Base-by-base conservation (phyloP, 192 early-diverging fungal genomes). In the Backusella psychrophila region DNA sequence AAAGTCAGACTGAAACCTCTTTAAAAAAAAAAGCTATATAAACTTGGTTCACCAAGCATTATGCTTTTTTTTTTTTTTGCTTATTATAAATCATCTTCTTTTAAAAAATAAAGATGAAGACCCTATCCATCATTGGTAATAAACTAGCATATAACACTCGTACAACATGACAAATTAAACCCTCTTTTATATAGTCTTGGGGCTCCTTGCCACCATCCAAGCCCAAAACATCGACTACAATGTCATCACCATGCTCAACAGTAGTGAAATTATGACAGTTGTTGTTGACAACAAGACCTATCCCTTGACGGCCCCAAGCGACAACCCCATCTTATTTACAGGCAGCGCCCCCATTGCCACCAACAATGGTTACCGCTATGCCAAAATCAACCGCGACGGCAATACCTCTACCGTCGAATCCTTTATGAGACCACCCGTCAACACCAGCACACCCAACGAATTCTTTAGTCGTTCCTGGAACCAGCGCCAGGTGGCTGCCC, bases 401-500 rank as follows among this genome's bases (percentile, higher is more conserved):
- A 69, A 69, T 23, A 41, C 19, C 12, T 23, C 68, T 17, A 34
- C 33, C 9, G 2, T 69, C 6, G 68, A 69, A 21, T 34, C 68
- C 21, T 69, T 69, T 21, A 36, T 26, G 21, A 59, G 56, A 59
- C 56, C 56, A 29, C 23, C 56, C 21, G 3, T 26, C 9, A 59
- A 59, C 26, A 12, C 0, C 4, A 38, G 19, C 6, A 73, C 34
- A 5, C 42, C 52, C 17, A 53, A 76, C 29, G 75, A 76, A 36
- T 39, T 70, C 7, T 76, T 53, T 56, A 49, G 42, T 15, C 75
- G 75, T 23, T 15, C 26, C 17, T 76, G 75, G 75, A 71, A 52
- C 35, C 44, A 69, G 11, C 75, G 68, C 34, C 1, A 9, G 9
- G 17, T 76, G n/a, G 21, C 68, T 12, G 19, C 33, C 12, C 31